Evolutionary conservation across 2,329 filamentous ascomycete species (phyloP).

Genomic region (Lasiodiplodia theobromae): DNA sequence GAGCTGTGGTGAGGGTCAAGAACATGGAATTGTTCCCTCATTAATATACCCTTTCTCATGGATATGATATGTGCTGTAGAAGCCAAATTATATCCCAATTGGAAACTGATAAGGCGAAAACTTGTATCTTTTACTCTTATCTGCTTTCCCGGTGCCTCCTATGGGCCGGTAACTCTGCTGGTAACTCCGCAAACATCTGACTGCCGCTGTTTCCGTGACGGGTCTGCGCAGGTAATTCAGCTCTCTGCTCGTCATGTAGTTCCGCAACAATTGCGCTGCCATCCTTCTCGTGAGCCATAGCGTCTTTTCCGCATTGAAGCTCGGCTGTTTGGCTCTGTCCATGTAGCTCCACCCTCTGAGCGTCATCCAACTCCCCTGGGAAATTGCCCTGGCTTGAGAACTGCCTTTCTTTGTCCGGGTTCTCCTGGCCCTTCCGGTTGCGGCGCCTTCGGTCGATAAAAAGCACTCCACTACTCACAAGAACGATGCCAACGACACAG

Average conservation of each 20-base stretch:
- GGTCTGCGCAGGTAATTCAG: no score
- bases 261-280: background rate
- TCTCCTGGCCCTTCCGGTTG: background rate
- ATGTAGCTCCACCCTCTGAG: background rate
- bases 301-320: background rate
- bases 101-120: no score
- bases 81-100: no score
- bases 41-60: no score
- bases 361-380: background rate
- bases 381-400: background rate
- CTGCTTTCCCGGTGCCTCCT: no score
- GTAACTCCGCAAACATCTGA: no score
- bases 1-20: background rate
- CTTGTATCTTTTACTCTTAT: no score
- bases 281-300: background rate
- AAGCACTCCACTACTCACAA: background rate
- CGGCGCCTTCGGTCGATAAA: background rate
- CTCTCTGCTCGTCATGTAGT: background rate
- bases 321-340: background rate
- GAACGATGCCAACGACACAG: background rate
- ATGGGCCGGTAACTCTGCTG: no score
- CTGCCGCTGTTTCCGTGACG: no score
- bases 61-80: no score
- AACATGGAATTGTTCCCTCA: no score
- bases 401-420: background rate